A percentile compares a stretch with the other conserved stretches of the same genome.
Conservation (phyloP, 2,329 filamentous ascomycete species). For the Graphilbum sp. region DNA sequence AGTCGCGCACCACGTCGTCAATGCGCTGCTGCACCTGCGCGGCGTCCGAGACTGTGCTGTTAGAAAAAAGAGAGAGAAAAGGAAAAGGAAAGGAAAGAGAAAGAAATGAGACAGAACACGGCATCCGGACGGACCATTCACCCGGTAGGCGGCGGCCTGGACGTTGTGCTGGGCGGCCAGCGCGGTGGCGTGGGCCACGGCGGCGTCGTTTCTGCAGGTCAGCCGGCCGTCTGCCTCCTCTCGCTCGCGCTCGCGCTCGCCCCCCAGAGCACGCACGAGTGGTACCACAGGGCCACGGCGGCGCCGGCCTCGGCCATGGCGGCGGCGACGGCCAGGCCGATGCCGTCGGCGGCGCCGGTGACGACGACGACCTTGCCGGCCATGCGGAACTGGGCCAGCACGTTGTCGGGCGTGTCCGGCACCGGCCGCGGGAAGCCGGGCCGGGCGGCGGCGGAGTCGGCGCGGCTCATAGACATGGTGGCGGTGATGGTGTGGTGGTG, state of each 20-base stretch:
- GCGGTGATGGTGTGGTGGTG: neutral
- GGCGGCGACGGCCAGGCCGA: conserved; percentile 52
- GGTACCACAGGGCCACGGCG: conserved; percentile 55
- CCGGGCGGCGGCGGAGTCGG: conserved; percentile 27
- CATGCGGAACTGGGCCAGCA: neutral
- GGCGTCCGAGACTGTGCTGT: conserved; percentile 17
- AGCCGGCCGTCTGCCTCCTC: neutral
- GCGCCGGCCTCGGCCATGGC: conserved; percentile 54
- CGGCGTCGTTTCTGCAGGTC: conserved; percentile 40
- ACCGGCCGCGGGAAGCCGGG: conserved; percentile 1
- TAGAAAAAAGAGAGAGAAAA: neutral
- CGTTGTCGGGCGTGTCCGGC: neutral
- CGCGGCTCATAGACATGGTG: conserved; percentile 37
- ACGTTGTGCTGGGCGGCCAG: conserved; percentile 50
- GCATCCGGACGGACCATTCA: conserved; percentile 40
- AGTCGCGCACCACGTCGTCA: conserved; percentile 39
- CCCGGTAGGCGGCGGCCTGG: conserved; percentile 44
- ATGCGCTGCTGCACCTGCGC: conserved; percentile 33
- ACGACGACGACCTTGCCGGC: conserved; percentile 24
- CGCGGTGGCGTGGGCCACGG: conserved; percentile 46
- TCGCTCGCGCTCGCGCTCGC: too few species aligned
- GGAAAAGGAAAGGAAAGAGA: too few species aligned
- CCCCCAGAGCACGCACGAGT: conserved; percentile 24
- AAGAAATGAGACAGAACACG: too few species aligned
- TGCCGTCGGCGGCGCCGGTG: conserved; percentile 34